Evolutionary conservation across 352 stramenopile genomes (phyloP), one percentile per base, ranked within the genome.

Genomic region (Globisporangium acanthophoron): DNA sequence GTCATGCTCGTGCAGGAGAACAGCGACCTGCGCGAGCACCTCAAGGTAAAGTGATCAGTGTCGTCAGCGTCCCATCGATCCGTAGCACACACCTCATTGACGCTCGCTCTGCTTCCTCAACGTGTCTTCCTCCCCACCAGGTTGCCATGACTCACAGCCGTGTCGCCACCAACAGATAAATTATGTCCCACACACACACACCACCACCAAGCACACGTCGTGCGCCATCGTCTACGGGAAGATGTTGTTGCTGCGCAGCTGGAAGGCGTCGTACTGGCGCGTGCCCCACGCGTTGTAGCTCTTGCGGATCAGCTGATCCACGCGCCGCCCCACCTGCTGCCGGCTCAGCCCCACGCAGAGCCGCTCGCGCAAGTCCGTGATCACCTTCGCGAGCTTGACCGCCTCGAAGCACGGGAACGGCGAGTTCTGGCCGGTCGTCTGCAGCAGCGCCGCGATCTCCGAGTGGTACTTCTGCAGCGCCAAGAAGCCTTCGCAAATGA

Each of bases 341-440:
- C 74, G 77, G 9, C 74, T 85, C n/a, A 92, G 58, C 0, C 83
- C 80, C 1, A 90, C 74, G 40, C 81, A 90, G 27, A 96, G 60
- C 1, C 87, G 80, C 37, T 68, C 66, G 15, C 80, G 76, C 57
- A 96, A 52, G 35, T 90, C 85, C 2, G 70, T 61, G 37, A 95
- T 70, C 16, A 90, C 66, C n/a, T 74, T 74, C 1, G 70, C 70
- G 13, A 89, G 54, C 52, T 88, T 85, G 0, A 67, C 73, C 2
- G 65, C 70, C 56, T 85, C 74, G 47, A 99, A 99, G 64, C 96
- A 99, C 43, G 93, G 92, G 65, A 98, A 98, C 5, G 91, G 94
- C 39, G 93, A 98, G 46, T 97, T 76, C 54, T 96, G 80, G 6
- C 92, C 93, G 18, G 95, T 98, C 1, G 98, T 97, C 68, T 98